phyloP scores from a whole-genome alignment of 148 eudicot species.

The Fagopyrum homotropicum region DNA sequence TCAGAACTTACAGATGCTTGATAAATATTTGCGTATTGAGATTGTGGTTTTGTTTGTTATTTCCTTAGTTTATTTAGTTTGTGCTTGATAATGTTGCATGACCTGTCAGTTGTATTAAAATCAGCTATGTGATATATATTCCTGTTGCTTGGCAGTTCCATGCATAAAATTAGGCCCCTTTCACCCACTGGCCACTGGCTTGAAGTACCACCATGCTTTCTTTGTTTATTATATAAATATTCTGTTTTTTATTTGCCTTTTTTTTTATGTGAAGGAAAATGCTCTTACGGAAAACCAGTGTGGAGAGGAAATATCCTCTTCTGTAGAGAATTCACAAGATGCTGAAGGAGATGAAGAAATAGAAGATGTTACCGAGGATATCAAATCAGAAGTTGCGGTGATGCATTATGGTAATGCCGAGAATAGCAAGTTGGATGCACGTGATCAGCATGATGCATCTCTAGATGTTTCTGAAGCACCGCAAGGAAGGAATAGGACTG shows the following conservation, averaged over 20 bases:
- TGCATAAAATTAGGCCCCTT: background rate
- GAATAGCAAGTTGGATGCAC: conserved; percentile 23
- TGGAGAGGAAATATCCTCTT: conserved; percentile 67
- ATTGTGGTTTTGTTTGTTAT: background rate
- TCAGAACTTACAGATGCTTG: background rate
- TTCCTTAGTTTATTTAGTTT: background rate
- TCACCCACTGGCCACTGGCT: background rate
- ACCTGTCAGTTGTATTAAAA: background rate
- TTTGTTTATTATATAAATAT: background rate
- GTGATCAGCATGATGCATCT: conserved; percentile 32
- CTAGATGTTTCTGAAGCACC: conserved; percentile 38
- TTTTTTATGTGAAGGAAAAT: conserved; percentile 30
- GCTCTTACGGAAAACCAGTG: conserved; percentile 54
- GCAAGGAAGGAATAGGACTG: conserved; percentile 32
- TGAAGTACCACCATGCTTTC: background rate
- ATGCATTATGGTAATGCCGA: conserved; percentile 25
- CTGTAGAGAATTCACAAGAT: conserved; percentile 68
- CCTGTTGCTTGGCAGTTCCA: background rate
- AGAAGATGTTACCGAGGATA: conserved; percentile 42
- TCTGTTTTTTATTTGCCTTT: background rate
- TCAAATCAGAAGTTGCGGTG: conserved; percentile 30
- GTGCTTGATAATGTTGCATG: background rate
- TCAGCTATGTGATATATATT: background rate
- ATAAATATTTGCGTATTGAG: background rate
- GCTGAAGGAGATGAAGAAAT: conserved; percentile 43